These are phyloP conservation scores for Eremothecium sinecaudum DNA, from an alignment of 1,139 yeast genomes.

Conservation along the genomic window DNA sequence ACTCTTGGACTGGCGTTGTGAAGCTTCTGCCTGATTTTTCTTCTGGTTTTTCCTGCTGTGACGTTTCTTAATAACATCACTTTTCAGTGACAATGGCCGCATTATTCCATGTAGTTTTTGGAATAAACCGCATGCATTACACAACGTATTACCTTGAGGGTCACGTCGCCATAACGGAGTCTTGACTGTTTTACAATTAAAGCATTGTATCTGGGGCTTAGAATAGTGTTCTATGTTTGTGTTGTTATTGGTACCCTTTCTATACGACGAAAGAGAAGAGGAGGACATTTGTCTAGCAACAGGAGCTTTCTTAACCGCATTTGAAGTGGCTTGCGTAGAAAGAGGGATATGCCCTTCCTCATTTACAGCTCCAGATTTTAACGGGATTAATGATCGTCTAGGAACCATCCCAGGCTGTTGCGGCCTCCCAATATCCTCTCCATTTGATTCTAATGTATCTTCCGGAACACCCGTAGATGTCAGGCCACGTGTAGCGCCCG, in stretches of 20 bases:
- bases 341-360: conserved; percentile 18
- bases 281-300: conserved; percentile 24
- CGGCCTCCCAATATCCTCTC: background rate
- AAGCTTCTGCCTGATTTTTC: conserved; percentile 16
- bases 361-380: conserved; percentile 9
- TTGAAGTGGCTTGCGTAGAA: conserved; percentile 18
- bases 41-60: conserved; percentile 31
- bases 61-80: conserved; percentile 89
- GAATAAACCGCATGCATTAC: conserved; percentile 94
- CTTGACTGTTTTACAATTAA: conserved; percentile 85
- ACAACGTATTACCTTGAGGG: conserved; percentile 85
- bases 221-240: conserved; percentile 6
- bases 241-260: conserved; percentile 16
- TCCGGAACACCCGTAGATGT: background rate
- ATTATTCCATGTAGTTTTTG: conserved; percentile 90
- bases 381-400: background rate
- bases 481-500: background rate
- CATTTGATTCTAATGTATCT: background rate
- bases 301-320: conserved; percentile 26
- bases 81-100: conserved; percentile 81
- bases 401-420: conserved; percentile 5
- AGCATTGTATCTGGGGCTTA: conserved; percentile 41
- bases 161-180: conserved; percentile 96
- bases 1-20: background rate
- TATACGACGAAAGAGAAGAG: conserved; percentile 22